Evolutionary conservation across 352 stramenopile species (phyloP), one percentile per base, ranked within the genome.

Genomic region (Pythium pectinolyticum): DNA sequence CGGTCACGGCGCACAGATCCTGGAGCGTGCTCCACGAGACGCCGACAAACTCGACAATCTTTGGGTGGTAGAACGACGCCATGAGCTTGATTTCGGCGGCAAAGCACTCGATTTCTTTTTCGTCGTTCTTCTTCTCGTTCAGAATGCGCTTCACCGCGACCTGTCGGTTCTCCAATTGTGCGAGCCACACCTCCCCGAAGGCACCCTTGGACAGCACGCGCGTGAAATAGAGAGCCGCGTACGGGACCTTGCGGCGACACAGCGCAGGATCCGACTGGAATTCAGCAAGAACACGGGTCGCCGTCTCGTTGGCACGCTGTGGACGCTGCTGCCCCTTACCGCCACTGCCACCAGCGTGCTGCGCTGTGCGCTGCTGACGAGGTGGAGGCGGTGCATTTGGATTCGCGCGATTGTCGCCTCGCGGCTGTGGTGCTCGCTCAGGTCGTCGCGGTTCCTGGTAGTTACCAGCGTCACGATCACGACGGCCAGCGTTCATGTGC

Each of bases 131-230:
- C 67, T 89, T 89, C 63, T 94, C 86, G 39, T 82, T 83, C 50
- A 93, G 37, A 30, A 94, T 90, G 5, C 85, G 75, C 74, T 94
- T 94, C 20, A 93, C 84, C 0, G 86, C 86, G 57, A 94, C 86
- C 63, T 92, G 82, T 31, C 62, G 70, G 63, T 88, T 89, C 65
- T 92, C 82, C 20, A 93, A 57, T 57, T 93, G 86, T 2, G 80
- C 86, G 1, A 94, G 79, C 86, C 86, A 94, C 50, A 94, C 86
- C 43, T 94, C 86, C 5, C 86, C 86, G 40, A 92, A 94, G n/a
- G 86, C 86, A n/a, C 86, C 86, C 54, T 89, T 93, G 25, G 78
- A 88, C 61, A 94, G 64, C 34, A 93, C 77, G n/a, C 86, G 84
- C 45, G 84, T 92, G 60, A 93, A 94, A 57, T 89, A 89, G 39